Evolutionary conservation across 768 basidiomycete genomes (phyloP).

Genomic region (Tephrocybe sp.): DNA sequence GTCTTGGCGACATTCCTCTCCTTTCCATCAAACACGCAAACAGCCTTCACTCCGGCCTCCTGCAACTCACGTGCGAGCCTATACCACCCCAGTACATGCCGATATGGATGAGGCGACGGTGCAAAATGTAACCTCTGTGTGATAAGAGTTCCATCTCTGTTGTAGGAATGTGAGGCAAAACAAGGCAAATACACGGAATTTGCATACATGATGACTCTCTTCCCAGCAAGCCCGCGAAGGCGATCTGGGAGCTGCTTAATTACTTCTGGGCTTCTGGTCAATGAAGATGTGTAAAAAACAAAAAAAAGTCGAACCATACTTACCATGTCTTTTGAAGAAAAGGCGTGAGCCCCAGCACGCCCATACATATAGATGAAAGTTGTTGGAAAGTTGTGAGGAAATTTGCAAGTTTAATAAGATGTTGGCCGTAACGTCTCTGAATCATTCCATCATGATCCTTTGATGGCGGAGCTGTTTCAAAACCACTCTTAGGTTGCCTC

Average conservation of each 20-base stretch:
- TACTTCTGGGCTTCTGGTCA: conserved; percentile 56
- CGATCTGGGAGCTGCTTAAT: conserved; percentile 65
- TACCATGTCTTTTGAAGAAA: conserved; percentile 71
- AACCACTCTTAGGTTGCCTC: no score
- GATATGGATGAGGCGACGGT: conserved; percentile 57
- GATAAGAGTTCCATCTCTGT: conserved; percentile 82
- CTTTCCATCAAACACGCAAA: conserved; percentile 83
- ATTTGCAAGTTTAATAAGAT: no score
- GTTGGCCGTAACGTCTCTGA: no score
- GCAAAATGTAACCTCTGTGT: conserved; percentile 82
- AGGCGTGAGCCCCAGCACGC: conserved; percentile 68
- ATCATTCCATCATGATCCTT: no score
- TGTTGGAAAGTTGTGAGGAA: background rate
- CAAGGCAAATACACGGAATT: conserved; percentile 2
- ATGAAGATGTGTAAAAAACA: background rate
- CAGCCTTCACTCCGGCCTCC: conserved; percentile 52
- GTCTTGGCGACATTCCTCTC: conserved; percentile 67
- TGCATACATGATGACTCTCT: conserved; percentile 72
- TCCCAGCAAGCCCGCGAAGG: conserved; percentile 59
- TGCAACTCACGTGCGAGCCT: conserved; percentile 62
- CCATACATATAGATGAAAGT: no score
- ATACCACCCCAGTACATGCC: conserved; percentile 82
- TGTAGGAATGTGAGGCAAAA: conserved; percentile 9
- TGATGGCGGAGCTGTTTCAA: no score
- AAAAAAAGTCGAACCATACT: background rate